Conservation (phyloP, 805 yeast genomes). For the Saccharomycopsis fibuligera region DNA sequence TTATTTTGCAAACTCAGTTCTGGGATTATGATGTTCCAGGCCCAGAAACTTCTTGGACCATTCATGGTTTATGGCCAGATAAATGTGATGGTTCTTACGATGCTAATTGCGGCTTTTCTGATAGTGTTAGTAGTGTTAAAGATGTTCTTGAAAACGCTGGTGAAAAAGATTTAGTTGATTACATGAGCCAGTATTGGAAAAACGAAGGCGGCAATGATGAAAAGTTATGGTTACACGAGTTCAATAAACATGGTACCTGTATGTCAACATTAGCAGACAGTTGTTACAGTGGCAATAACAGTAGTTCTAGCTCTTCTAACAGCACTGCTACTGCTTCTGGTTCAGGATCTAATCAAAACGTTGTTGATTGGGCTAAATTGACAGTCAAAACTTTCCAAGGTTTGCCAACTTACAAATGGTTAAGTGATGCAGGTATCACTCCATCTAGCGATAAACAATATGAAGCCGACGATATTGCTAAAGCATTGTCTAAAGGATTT, state of each 20-base stretch:
- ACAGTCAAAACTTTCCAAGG: slow-evolving; percentile 50
- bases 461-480: slow-evolving; percentile 45
- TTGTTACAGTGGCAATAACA: slow-evolving; percentile 17
- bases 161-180: slow-evolving; percentile 30
- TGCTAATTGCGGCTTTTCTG: slow-evolving; percentile 59
- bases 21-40: slow-evolving; percentile 81
- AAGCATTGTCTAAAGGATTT: slow-evolving; percentile 43
- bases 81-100: slow-evolving; percentile 76
- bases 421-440: slow-evolving; percentile 59
- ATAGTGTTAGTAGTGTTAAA: not conserved
- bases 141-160: slow-evolving; percentile 8
- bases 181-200: slow-evolving; percentile 65
- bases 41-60: slow-evolving; percentile 61
- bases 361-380: slow-evolving; percentile 33
- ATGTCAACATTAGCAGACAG: slow-evolving; percentile 54
- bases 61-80: slow-evolving; percentile 89
- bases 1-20: slow-evolving; percentile 79
- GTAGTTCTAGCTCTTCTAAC: slow-evolving; percentile 24
- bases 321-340: not conserved
- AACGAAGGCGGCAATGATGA: slow-evolving; percentile 62
- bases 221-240: slow-evolving; percentile 81
- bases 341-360: slow-evolving; percentile 27
- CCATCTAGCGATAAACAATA: slow-evolving; percentile 58
- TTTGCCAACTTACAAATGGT: slow-evolving; percentile 62
- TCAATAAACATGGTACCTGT: slow-evolving; percentile 92